These are phyloP conservation scores for Piloderma croceum DNA, from an alignment of 768 basidiomycete genomes.

Conservation along the genomic window DNA sequence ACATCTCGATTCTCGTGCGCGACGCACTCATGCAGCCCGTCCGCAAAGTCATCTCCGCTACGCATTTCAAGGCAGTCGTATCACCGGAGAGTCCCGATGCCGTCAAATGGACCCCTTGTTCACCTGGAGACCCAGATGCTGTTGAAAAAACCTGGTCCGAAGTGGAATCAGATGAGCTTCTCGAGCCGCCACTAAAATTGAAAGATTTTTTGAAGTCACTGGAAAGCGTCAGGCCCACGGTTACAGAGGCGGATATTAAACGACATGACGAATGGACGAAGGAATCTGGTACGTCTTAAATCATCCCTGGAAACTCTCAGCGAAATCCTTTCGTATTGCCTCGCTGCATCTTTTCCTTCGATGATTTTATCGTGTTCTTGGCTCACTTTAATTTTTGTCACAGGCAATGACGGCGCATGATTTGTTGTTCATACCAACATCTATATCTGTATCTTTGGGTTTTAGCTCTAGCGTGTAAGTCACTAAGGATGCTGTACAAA, in stretches of 20 bases:
- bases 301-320: no score
- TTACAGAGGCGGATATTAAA: slow-evolving; percentile 82
- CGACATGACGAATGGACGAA: slow-evolving; percentile 79
- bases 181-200: slow-evolving; percentile 79
- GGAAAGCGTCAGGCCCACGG: slow-evolving; percentile 77
- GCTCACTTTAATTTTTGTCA: no score
- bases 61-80: slow-evolving; percentile 76
- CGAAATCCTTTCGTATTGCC: no score
- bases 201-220: slow-evolving; percentile 81
- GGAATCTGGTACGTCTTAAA: no score
- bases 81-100: slow-evolving; percentile 22
- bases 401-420: no score
- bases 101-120: slow-evolving; percentile 89
- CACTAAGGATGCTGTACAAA: no score
- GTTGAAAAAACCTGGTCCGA: slow-evolving; percentile 88
- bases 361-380: no score
- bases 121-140: slow-evolving; percentile 83
- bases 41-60: slow-evolving; percentile 90
- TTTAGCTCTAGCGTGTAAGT: no score
- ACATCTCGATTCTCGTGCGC: slow-evolving; percentile 90
- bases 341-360: no score
- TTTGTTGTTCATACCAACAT: no score
- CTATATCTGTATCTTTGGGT: no score
- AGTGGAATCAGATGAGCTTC: slow-evolving; percentile 78
- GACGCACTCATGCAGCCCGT: slow-evolving; percentile 99